Evolutionary conservation across 1,284 basidiomycete genomes (phyloP), one percentile per base, ranked within the genome.

Genomic region (Jaminaea rosea): DNA sequence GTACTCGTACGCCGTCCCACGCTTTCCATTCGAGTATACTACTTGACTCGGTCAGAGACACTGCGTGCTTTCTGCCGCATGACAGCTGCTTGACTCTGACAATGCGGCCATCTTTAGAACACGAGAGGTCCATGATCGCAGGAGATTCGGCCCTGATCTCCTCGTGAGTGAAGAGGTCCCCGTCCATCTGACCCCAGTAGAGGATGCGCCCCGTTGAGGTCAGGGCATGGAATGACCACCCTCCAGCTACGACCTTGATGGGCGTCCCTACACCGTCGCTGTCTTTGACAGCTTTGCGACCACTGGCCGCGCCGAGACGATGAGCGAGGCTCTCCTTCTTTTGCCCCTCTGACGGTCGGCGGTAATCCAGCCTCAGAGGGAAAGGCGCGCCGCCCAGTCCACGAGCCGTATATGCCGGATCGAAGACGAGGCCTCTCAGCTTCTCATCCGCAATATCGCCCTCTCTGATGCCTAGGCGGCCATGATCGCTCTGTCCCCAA

Each of bases 21-120:
- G n/a, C 45, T 26, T 47, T 42, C 63, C 61, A 65, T 31, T 65
- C 63, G 3, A 65, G 41, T 2, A 65, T n/a, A 3, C n/a, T n/a
- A n/a, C n/a, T n/a, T n/a, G n/a, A n/a, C n/a, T n/a, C 3, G 10
- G 59, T 51, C 3, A 88, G 75, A 26, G 81, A 79, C n/a, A 81
- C 79, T 4, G 82, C 79, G 68, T 88, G 85, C 29, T 84, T 69
- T 52, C 87, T 79, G 44, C 86, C 87, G 65, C 84, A 86, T 1
- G 50, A 47, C 3, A 65, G 67, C 42, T 55, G 44, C 9, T 45
- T 17, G 15, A 63, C 36, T 11, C 39, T 13, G 4, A 60, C 50
- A 1, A 61, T 27, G 39, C 24, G 6, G 39, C 39, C 23, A n/a
- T 17, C 39, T 42, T 42, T 5, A 42, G 39, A 23, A 42, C 19